Conservation (phyloP, 768 basidiomycete species). For the Mycena alexandri region DNA sequence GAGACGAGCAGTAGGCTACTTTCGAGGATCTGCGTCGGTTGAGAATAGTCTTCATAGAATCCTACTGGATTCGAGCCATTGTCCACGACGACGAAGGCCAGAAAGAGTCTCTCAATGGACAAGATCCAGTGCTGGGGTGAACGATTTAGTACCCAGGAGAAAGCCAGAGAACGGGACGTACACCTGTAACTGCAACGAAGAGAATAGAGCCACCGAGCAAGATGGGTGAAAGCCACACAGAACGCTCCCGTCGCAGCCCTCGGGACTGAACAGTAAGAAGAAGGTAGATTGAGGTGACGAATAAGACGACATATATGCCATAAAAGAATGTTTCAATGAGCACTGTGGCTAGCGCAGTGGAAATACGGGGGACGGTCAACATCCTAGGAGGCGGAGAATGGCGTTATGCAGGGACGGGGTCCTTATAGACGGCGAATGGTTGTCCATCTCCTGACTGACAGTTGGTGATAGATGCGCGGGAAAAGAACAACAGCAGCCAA, state of each 20-base stretch:
- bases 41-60: too few relatives aligned
- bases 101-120: neutral
- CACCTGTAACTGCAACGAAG: slow-evolving; percentile 22
- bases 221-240: slow-evolving; percentile 28
- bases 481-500: too few relatives aligned
- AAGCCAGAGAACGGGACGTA: neutral
- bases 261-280: slow-evolving; percentile 19
- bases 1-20: neutral
- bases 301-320: slow-evolving; percentile 26
- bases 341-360: slow-evolving; percentile 25
- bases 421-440: too few relatives aligned
- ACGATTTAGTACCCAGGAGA: neutral
- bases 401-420: too few relatives aligned
- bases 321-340: slow-evolving; percentile 32
- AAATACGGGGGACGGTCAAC: slow-evolving; percentile 31
- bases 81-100: too few relatives aligned
- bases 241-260: slow-evolving; percentile 7
- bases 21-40: too few relatives aligned
- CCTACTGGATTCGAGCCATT: too few relatives aligned
- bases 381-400: slow-evolving; percentile 15
- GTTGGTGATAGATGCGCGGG: too few relatives aligned
- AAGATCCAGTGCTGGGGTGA: neutral
- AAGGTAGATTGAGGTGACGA: slow-evolving; percentile 19
- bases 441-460: too few relatives aligned
- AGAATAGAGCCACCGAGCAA: slow-evolving; percentile 20